Evolutionary conservation across 495 filamentous ascomycete genomes (phyloP).

Genomic region (Geopyxis carbonaria): DNA sequence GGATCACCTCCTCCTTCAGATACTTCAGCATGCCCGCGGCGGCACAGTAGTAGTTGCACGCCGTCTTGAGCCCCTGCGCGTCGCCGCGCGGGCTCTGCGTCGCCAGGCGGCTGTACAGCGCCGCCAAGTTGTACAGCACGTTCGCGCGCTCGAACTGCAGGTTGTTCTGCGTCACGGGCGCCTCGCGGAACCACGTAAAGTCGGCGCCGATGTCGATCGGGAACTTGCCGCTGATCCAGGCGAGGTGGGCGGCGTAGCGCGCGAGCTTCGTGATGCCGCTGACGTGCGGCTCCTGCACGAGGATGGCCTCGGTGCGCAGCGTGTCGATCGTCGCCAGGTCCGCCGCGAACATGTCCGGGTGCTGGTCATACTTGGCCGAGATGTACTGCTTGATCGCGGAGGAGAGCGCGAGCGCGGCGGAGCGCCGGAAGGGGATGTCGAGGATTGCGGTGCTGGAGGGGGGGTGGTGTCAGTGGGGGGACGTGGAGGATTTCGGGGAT

Average conservation of each 20-base stretch:
- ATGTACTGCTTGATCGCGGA: constrained; percentile 87
- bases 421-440: constrained; percentile 83
- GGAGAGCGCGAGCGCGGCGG: constrained; percentile 56
- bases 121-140: constrained; percentile 78
- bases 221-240: constrained; percentile 91
- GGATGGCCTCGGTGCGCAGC: constrained; percentile 62
- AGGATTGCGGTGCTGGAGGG: too few species aligned
- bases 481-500: too few species aligned
- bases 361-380: constrained; percentile 96
- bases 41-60: constrained; percentile 81
- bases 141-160: constrained; percentile 91
- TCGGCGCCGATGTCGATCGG: constrained; percentile 92
- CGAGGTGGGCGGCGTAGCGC: constrained; percentile 76
- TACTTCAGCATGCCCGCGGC: constrained; percentile 70
- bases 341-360: constrained; percentile 88
- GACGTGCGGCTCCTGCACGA: constrained; percentile 75
- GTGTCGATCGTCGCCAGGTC: constrained; percentile 78
- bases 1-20: constrained; percentile 60
- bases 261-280: constrained; percentile 77
- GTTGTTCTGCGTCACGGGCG: constrained; percentile 76
- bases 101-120: constrained; percentile 84
- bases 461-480: too few species aligned
- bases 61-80: constrained; percentile 66
- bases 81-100: constrained; percentile 58
- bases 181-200: constrained; percentile 79